Evolutionary conservation across 352 stramenopile species (phyloP).

Genomic region (Phytophthora podocarpi): DNA sequence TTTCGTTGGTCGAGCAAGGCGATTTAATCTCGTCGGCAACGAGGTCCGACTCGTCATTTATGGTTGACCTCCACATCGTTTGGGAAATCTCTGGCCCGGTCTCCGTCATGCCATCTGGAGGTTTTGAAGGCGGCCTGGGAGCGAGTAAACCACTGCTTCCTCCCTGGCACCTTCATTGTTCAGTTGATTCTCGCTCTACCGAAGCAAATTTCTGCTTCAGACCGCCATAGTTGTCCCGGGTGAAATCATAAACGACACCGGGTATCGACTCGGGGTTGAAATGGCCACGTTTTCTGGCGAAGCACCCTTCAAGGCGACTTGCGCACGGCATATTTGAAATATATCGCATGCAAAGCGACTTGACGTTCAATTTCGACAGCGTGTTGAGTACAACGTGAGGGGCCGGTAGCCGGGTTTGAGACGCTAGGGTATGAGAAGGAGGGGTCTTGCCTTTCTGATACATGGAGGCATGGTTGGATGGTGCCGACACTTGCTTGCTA

Average conservation of each 20-base stretch:
- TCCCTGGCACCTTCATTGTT: conserved; percentile 10
- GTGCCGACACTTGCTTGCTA: neutral
- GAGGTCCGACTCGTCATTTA: no score
- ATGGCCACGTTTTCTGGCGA: conserved; percentile 1
- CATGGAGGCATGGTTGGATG: no score
- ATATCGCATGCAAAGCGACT: conserved; percentile 13
- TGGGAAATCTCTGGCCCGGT: no score
- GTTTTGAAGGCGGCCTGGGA: no score
- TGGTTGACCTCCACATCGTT: no score
- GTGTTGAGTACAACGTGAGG: conserved; percentile 2
- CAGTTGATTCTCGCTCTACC: neutral
- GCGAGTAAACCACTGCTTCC: no score
- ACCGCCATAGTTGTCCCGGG: conserved; percentile 8
- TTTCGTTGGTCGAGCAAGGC: no score
- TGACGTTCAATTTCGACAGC: conserved; percentile 9
- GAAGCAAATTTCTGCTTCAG: conserved; percentile 1
- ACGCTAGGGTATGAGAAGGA: no score
- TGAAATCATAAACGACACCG: conserved; percentile 13
- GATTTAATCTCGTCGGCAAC: no score
- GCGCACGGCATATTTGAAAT: conserved; percentile 11
- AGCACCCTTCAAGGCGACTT: conserved; percentile 15
- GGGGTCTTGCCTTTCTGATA: neutral
- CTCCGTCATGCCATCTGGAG: no score
- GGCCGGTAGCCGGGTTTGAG: neutral
- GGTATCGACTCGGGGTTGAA: conserved; percentile 11